These are phyloP conservation scores for Taiwanofungus camphoratus DNA, from an alignment of 1,284 basidiomycete genomes.

Conservation along the genomic window DNA sequence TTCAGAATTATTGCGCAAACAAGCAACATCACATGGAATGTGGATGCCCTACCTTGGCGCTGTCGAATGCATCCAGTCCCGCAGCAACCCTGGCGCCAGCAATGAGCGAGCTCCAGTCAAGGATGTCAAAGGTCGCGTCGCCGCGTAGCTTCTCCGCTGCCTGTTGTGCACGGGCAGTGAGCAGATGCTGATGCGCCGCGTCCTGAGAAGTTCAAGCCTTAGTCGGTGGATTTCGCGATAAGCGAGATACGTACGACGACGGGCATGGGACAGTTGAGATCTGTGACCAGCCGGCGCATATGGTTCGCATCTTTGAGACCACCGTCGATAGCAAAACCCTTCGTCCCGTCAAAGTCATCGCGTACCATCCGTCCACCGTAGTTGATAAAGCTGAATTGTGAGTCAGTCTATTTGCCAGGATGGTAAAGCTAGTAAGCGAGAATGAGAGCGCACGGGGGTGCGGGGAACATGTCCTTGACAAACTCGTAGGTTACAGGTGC, in stretches of 20 bases:
- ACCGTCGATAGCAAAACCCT: slow-evolving; percentile 79
- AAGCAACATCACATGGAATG: no score
- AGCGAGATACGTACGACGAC: slow-evolving; percentile 47
- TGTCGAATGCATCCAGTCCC: no score
- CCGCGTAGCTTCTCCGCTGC: slow-evolving; percentile 40
- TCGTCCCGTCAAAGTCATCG: slow-evolving; percentile 73
- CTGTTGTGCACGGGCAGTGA: slow-evolving; percentile 72
- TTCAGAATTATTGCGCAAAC: no score
- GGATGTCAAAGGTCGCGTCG: slow-evolving; percentile 37
- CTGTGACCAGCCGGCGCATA: slow-evolving; percentile 53
- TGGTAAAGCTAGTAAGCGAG: slow-evolving; percentile 10
- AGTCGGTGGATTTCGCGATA: no score
- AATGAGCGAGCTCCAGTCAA: slow-evolving; percentile 73
- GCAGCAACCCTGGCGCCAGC: slow-evolving; percentile 65
- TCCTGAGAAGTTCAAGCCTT: slow-evolving; percentile 34
- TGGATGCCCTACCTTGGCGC: no score
- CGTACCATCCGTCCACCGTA: slow-evolving; percentile 66
- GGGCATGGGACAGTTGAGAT: slow-evolving; percentile 78
- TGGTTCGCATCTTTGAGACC: slow-evolving; percentile 83
- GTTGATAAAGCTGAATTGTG: slow-evolving; percentile 36
- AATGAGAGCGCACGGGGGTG: slow-evolving; percentile 39
- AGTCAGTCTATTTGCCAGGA: no score
- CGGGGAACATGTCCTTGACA: slow-evolving; percentile 49
- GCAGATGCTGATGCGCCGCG: slow-evolving; percentile 70
- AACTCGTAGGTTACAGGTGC: slow-evolving; percentile 30